Percentiles rank a stretch among this genome's conserved stretches.
Conservation (phyloP, 177 flowering plant genomes). For the Vitis hybrid region DNA sequence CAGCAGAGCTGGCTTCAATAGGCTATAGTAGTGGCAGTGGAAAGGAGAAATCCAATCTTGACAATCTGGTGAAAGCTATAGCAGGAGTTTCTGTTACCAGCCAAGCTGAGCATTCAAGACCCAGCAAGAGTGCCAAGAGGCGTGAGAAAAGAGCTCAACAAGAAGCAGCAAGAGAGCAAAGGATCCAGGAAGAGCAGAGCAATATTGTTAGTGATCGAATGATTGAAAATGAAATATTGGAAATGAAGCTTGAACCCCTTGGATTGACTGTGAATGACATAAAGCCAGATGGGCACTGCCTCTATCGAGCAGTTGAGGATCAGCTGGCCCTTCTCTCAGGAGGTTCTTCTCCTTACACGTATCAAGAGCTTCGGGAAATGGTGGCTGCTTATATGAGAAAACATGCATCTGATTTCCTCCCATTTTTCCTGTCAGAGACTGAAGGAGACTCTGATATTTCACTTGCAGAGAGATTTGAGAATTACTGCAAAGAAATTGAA, state of each 20-base stretch:
- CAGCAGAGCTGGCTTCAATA: conserved; percentile 74
- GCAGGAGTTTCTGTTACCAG: conserved; percentile 76
- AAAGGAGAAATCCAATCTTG: conserved; percentile 46
- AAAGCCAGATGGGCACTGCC: conserved; percentile 94
- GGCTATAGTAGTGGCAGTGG: conserved; percentile 51
- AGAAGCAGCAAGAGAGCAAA: conserved; percentile 86
- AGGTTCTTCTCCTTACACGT: conserved; percentile 64
- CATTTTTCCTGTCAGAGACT: conserved; percentile 74
- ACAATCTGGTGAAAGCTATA: conserved; percentile 74
- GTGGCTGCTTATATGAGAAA: conserved; percentile 80
- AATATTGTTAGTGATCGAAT: conserved; percentile 64
- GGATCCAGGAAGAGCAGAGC: conserved; percentile 87
- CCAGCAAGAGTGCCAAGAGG: conserved; percentile 71
- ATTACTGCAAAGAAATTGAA: conserved; percentile 79
- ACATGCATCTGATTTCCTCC: conserved; percentile 67
- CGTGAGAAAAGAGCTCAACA: conserved; percentile 87
- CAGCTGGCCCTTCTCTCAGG: conserved; percentile 62
- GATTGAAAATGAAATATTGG: conserved; percentile 69
- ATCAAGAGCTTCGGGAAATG: conserved; percentile 71
- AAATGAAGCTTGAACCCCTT: conserved; percentile 71
- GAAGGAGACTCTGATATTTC: conserved; percentile 54
- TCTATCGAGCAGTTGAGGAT: conserved; percentile 85
- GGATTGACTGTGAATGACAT: conserved; percentile 73
- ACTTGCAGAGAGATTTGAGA: conserved; percentile 59
- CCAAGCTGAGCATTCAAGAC: conserved; percentile 55